Evolutionary conservation across 352 stramenopile genomes (phyloP).

Genomic region (Pythium aquatile): DNA sequence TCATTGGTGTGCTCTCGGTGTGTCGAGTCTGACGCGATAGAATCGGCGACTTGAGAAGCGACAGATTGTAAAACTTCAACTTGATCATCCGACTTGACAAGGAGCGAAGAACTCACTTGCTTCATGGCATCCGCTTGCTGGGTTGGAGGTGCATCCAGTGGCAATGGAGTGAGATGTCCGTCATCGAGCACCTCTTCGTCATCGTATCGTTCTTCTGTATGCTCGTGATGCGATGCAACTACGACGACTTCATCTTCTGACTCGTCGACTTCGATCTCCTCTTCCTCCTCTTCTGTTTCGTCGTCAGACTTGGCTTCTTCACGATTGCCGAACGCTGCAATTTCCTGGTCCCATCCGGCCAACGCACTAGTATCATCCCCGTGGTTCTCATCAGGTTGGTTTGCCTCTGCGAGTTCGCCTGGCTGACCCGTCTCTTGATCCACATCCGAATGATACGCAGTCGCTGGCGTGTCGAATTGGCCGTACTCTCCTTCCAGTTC

Average conservation of each 20-base stretch:
- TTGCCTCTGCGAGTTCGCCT: too few relatives aligned
- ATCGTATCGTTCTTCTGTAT: not conserved
- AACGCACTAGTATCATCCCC: not conserved
- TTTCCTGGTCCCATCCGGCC: not conserved
- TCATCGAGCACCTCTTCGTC: not conserved
- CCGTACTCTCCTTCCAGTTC: not conserved
- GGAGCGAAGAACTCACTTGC: not conserved
- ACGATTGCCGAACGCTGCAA: not conserved
- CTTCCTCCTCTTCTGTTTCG: not conserved
- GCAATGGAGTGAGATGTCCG: not conserved
- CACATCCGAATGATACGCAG: not conserved
- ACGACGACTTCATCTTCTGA: not conserved
- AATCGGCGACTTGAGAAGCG: not conserved
- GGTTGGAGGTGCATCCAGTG: not conserved
- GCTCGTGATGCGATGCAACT: not conserved
- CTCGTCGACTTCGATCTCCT: conserved; percentile 4
- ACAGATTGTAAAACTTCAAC: not conserved
- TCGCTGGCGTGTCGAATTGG: not conserved
- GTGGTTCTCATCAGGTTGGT: not conserved
- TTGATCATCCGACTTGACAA: not conserved
- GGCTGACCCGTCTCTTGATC: not conserved
- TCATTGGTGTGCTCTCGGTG: not conserved
- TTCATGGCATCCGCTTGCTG: not conserved
- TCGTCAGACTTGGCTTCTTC: not conserved
- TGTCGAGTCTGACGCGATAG: not conserved